Evolutionary conservation across 805 yeast genomes (phyloP).

Genomic region (Ogataea angusta): DNA sequence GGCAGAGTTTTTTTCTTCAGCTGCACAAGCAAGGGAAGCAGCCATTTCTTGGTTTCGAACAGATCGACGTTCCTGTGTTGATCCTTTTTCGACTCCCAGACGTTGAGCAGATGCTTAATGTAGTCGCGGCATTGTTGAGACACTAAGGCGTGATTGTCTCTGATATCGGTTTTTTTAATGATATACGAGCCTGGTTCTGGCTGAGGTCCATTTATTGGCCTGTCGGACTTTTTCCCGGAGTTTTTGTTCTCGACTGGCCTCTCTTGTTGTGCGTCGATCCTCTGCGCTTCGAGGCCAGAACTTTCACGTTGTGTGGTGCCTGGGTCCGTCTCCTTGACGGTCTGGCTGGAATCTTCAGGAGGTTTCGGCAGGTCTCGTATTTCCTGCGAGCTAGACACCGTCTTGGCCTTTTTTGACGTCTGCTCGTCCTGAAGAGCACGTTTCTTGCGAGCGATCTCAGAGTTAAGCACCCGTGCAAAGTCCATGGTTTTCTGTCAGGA

Average conservation of each 20-base stretch:
- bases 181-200: background rate
- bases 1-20: slow-evolving; percentile 44
- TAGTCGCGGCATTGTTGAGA: slow-evolving; percentile 44
- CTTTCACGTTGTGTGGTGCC: background rate
- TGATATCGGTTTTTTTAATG: slow-evolving; percentile 34
- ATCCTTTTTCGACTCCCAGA: slow-evolving; percentile 34
- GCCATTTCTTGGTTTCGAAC: slow-evolving; percentile 46
- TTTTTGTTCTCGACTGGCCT: background rate
- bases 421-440: slow-evolving; percentile 1
- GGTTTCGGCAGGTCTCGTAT: background rate
- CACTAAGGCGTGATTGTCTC: slow-evolving; percentile 32
- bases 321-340: background rate
- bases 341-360: no score
- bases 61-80: slow-evolving; percentile 21
- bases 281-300: background rate
- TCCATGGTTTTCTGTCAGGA: slow-evolving; percentile 38
- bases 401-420: slow-evolving; percentile 5
- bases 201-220: slow-evolving; percentile 1
- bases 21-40: slow-evolving; percentile 51
- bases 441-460: slow-evolving; percentile 46
- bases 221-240: slow-evolving; percentile 8
- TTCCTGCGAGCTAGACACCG: background rate
- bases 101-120: slow-evolving; percentile 38
- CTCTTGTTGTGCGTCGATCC: background rate
- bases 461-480: slow-evolving; percentile 41